Evolutionary conservation across 225 moss, liverwort and hornwort species (phyloP).

Genomic region (Anthoceros angustus): DNA sequence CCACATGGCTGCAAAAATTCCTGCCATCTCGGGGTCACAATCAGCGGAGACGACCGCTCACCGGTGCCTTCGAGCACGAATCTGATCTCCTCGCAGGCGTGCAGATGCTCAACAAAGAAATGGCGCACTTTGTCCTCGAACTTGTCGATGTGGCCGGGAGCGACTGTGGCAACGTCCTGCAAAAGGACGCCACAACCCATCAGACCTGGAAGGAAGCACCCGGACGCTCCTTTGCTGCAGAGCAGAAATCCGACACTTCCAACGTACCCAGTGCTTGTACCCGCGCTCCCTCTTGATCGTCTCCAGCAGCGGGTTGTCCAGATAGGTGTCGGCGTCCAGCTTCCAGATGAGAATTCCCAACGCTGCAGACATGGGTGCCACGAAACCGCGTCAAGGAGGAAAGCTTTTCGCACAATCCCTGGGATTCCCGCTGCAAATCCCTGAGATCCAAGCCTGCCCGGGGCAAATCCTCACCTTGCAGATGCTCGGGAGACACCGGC

Average conservation of each 20-base stretch:
- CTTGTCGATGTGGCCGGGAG: slow-evolving; percentile 30
- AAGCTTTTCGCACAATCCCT: neutral
- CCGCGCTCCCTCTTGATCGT: slow-evolving; percentile 34
- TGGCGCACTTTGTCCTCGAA: slow-evolving; percentile 41
- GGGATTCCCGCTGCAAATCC: neutral
- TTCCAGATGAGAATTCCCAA: slow-evolving; percentile 56
- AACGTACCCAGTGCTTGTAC: slow-evolving; percentile 37
- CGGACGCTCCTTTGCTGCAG: neutral
- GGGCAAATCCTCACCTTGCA: slow-evolving; percentile 22
- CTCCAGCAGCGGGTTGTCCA: slow-evolving; percentile 26
- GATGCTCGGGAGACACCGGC: slow-evolving; percentile 31
- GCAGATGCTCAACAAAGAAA: slow-evolving; percentile 50
- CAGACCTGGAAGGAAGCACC: neutral
- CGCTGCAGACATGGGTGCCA: slow-evolving; percentile 13
- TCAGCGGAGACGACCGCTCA: slow-evolving; percentile 2
- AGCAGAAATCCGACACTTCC: neutral
- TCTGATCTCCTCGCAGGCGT: slow-evolving; percentile 44
- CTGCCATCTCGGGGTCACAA: no score
- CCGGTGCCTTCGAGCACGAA: slow-evolving; percentile 49
- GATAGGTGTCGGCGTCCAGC: slow-evolving; percentile 32
- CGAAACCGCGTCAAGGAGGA: neutral
- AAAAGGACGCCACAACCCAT: neutral
- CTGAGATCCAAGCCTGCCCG: neutral
- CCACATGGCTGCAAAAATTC: no score
- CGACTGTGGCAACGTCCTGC: slow-evolving; percentile 41